Conservation (phyloP, 805 yeast genomes). For the Isabelozyma heimii region DNA sequence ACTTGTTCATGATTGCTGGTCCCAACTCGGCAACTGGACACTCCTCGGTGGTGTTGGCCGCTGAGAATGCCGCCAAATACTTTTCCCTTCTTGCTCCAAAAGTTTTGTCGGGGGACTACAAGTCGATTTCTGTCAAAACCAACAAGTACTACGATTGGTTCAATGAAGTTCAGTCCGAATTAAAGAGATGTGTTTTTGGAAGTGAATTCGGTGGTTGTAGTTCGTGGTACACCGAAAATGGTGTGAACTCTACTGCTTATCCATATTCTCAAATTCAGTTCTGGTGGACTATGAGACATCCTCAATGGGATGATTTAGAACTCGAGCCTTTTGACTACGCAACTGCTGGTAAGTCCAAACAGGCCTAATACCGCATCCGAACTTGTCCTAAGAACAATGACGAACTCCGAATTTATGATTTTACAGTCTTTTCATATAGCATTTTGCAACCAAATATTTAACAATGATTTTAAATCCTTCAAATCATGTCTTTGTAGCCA, state of each 20-base stretch:
- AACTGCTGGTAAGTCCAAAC: neutral
- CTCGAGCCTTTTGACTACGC: conserved; percentile 1
- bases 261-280: conserved; percentile 34
- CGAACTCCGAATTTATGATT: too few species aligned
- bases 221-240: conserved; percentile 34
- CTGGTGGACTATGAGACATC: conserved; percentile 24
- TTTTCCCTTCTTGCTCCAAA: conserved; percentile 19
- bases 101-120: conserved; percentile 23
- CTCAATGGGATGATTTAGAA: conserved; percentile 23
- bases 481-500: too few species aligned
- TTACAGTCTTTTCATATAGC: neutral
- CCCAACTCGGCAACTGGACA: conserved; percentile 45
- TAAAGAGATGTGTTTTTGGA: conserved; percentile 33
- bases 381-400: too few species aligned
- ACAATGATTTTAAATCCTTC: too few species aligned
- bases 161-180: conserved; percentile 19
- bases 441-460: neutral
- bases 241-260: conserved; percentile 31
- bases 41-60: conserved; percentile 37
- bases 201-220: conserved; percentile 38
- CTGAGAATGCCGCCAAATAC: conserved; percentile 30
- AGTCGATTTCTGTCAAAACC: conserved; percentile 28
- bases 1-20: conserved; percentile 33
- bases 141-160: conserved; percentile 35
- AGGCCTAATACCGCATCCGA: neutral